These are phyloP conservation scores for Penicillium samsonianum DNA, from an alignment of 495 filamentous ascomycete species.

Conservation along the genomic window DNA sequence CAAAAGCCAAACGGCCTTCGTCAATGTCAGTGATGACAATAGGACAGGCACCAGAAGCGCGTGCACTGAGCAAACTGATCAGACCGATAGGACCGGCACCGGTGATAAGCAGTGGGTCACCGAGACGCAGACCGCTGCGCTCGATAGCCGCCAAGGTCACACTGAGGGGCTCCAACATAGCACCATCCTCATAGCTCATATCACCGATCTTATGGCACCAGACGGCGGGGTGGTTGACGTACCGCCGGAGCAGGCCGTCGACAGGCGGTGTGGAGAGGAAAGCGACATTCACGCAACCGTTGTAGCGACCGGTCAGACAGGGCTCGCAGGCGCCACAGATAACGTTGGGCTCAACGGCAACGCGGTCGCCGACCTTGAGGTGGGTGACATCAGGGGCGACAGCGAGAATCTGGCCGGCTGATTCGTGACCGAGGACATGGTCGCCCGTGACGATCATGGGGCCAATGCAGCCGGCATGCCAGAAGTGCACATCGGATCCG, in stretches of 20 bases:
- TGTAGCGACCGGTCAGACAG: slow-evolving; percentile 87
- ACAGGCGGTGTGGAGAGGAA: slow-evolving; percentile 91
- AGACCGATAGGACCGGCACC: slow-evolving; percentile 91
- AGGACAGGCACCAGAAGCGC: slow-evolving; percentile 81
- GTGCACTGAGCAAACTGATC: slow-evolving; percentile 76
- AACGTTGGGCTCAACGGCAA: slow-evolving; percentile 89
- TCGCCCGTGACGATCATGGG: slow-evolving; percentile 88
- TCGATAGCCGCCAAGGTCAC: slow-evolving; percentile 85
- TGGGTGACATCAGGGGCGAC: slow-evolving; percentile 72
- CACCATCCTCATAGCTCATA: slow-evolving; percentile 87
- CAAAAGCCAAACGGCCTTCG: slow-evolving; percentile 77
- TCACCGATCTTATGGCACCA: slow-evolving; percentile 93
- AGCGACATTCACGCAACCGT: slow-evolving; percentile 79
- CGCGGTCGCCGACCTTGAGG: slow-evolving; percentile 78
- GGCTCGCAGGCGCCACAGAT: slow-evolving; percentile 88
- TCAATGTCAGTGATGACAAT: slow-evolving; percentile 93
- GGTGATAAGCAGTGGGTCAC: slow-evolving; percentile 82
- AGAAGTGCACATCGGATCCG: slow-evolving; percentile 94
- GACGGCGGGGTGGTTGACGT: slow-evolving; percentile 87
- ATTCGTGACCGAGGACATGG: slow-evolving; percentile 92
- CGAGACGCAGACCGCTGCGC: slow-evolving; percentile 72
- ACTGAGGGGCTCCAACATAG: slow-evolving; percentile 81
- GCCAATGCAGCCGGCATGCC: slow-evolving; percentile 89
- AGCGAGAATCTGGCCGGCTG: slow-evolving; percentile 78
- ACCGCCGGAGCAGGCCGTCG: slow-evolving; percentile 83